A percentile compares a stretch with the other conserved stretches of the same genome.
phyloP scores from a whole-genome alignment of 2,329 filamentous ascomycete species.

The Penicillium thymicola region DNA sequence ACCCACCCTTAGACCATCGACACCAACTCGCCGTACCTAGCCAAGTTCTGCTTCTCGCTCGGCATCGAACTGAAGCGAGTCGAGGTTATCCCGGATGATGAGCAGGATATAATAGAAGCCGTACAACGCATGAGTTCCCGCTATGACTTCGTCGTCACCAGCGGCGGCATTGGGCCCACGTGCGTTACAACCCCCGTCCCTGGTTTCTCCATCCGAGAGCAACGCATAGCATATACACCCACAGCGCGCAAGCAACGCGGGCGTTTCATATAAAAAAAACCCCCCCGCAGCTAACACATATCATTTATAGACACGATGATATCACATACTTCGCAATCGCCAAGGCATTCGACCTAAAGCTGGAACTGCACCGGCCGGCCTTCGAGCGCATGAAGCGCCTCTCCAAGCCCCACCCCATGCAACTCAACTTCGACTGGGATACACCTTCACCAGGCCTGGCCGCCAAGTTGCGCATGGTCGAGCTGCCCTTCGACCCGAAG shows the following conservation, averaged over 20 bases:
- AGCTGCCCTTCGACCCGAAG: slow-evolving; percentile 71
- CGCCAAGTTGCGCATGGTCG: slow-evolving; percentile 87
- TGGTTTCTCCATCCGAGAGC: not conserved
- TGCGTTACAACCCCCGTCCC: slow-evolving; percentile 46
- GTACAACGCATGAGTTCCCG: slow-evolving; percentile 78
- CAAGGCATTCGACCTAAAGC: slow-evolving; percentile 74
- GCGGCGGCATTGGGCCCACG: slow-evolving; percentile 94
- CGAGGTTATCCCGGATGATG: slow-evolving; percentile 92
- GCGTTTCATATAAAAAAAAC: not conserved
- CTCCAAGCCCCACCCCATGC: slow-evolving; percentile 67
- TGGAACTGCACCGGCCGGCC: slow-evolving; percentile 73
- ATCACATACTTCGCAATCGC: slow-evolving; percentile 95
- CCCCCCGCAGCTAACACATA: not conserved
- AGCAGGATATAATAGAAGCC: slow-evolving; percentile 84
- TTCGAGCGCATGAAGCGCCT: slow-evolving; percentile 80
- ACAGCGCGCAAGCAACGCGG: not conserved
- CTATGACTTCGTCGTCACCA: slow-evolving; percentile 95
- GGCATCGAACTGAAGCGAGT: slow-evolving; percentile 73
- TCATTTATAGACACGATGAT: slow-evolving; percentile 77
- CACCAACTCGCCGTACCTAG: slow-evolving; percentile 64
- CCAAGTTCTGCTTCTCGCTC: slow-evolving; percentile 64
- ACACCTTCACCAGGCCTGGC: slow-evolving; percentile 71
- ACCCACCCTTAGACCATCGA: slow-evolving; percentile 54
- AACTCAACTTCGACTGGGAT: slow-evolving; percentile 80
- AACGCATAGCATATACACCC: no score